Percentiles rank a stretch among this genome's conserved stretches.
Evolutionary conservation across 2,329 filamentous ascomycete genomes (phyloP).

Genomic region (Trichophyton benhamiae): DNA sequence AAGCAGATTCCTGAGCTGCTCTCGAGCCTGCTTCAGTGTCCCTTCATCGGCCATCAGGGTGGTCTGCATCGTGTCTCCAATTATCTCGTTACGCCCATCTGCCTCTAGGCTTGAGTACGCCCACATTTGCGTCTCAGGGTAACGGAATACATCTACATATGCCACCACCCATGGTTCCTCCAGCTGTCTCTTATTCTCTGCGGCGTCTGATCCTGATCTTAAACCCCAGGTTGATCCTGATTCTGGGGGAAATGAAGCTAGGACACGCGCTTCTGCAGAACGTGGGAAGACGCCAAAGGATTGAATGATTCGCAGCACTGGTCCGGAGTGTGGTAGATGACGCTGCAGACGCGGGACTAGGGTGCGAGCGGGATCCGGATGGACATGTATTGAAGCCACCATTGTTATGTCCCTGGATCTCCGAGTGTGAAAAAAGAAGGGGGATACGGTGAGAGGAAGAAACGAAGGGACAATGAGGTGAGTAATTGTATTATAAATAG

Average conservation of each 20-base stretch:
- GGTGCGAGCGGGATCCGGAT: constrained; percentile 6
- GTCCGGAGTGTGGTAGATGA: constrained; percentile 28
- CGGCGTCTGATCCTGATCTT: constrained; percentile 1
- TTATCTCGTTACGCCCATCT: constrained; percentile 5
- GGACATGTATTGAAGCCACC: constrained; percentile 9
- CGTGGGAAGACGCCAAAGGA: constrained; percentile 20
- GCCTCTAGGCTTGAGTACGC: constrained; percentile 32
- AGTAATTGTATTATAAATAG: neutral
- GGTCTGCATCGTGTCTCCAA: constrained; percentile 4
- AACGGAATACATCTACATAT: constrained; percentile 28
- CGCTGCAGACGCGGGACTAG: constrained; percentile 21
- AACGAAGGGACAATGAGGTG: neutral
- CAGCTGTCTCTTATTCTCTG: neutral
- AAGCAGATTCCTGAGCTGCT: constrained; percentile 22
- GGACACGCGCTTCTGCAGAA: constrained; percentile 22
- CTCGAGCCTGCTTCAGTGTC: constrained; percentile 13
- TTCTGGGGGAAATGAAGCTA: constrained; percentile 23
- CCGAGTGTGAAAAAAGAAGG: neutral
- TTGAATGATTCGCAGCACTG: constrained; percentile 30
- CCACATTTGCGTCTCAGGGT: constrained; percentile 32
- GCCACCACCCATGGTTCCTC: constrained; percentile 26
- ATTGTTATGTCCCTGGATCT: neutral
- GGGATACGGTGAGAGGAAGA: neutral
- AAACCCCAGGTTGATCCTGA: neutral
- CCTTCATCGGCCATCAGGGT: neutral